phyloP scores from a whole-genome alignment of 305 asterid species.

The Vinca major region DNA sequence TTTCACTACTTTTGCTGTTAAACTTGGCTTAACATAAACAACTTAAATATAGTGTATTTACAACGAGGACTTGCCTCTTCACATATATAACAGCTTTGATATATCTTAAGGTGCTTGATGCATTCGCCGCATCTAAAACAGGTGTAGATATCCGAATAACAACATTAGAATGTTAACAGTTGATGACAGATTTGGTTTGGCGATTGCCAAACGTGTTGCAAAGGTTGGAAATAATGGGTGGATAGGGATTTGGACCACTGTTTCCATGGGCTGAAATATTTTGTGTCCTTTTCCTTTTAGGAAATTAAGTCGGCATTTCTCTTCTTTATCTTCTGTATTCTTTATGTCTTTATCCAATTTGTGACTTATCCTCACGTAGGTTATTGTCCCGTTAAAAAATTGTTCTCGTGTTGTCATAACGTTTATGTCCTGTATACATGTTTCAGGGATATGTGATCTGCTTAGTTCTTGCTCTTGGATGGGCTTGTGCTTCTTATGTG shows the following conservation, averaged over 20 bases:
- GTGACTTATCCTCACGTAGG: not conserved
- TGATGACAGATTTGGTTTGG: not conserved
- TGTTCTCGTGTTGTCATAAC: not conserved
- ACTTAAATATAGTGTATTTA: not conserved
- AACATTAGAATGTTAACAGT: not conserved
- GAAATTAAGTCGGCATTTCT: not conserved
- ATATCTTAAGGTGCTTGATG: not conserved
- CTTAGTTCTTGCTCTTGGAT: slow-evolving; percentile 84
- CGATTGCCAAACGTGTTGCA: not conserved
- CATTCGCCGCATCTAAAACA: not conserved
- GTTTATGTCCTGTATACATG: not conserved
- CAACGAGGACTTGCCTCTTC: not conserved
- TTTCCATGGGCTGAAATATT: not conserved
- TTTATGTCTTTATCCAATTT: not conserved
- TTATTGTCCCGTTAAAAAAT: not conserved
- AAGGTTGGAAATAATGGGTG: not conserved
- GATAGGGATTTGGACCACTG: not conserved
- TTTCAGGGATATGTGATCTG: slow-evolving; percentile 73
- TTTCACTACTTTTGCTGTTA: not conserved
- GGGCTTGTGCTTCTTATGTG: slow-evolving; percentile 86
- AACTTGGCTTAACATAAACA: not conserved
- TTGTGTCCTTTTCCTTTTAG: not conserved
- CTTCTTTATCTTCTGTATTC: not conserved
- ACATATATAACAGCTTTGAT: not conserved
- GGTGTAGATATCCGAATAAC: not conserved